These are phyloP conservation scores for Trichoderma pleuroti DNA, from an alignment of 2,329 filamentous ascomycete genomes.

Conservation along the genomic window DNA sequence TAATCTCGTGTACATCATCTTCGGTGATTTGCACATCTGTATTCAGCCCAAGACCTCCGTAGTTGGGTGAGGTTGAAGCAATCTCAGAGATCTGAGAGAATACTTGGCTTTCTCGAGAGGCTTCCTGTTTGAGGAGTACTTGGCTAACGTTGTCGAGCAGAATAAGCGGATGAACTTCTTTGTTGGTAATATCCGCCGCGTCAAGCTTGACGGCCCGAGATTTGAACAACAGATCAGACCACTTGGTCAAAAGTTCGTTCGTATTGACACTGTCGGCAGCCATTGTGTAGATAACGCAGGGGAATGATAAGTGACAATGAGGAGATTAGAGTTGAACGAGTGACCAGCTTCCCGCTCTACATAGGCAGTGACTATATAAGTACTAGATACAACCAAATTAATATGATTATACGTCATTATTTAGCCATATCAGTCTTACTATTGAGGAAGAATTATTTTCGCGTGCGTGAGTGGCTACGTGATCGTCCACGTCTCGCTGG, in stretches of 20 bases:
- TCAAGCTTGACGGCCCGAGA: background rate
- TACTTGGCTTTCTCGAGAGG: background rate
- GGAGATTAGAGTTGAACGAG: background rate
- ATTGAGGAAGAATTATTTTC: background rate
- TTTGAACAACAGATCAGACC: background rate
- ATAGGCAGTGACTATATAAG: background rate
- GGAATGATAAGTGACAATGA: background rate
- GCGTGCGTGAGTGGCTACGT: background rate
- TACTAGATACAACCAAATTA: background rate
- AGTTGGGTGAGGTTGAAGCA: slow-evolving; percentile 5
- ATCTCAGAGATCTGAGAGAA: background rate
- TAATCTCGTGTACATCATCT: slow-evolving; percentile 1
- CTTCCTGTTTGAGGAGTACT: background rate
- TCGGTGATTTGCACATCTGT: background rate
- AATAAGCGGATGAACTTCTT: background rate
- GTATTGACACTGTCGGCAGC: background rate
- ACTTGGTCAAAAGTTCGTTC: background rate
- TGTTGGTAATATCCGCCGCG: background rate
- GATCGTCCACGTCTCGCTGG: background rate
- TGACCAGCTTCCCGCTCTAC: background rate
- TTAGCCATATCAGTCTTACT: background rate
- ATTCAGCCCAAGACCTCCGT: slow-evolving; percentile 16
- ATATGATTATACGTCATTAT: no score
- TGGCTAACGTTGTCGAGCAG: background rate
- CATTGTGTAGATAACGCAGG: background rate